A percentile compares a stretch with the other conserved stretches of the same genome.
These are phyloP conservation scores for Boletellus sp. DNA, from an alignment of 1,284 basidiomycete genomes.

Conservation along the genomic window DNA sequence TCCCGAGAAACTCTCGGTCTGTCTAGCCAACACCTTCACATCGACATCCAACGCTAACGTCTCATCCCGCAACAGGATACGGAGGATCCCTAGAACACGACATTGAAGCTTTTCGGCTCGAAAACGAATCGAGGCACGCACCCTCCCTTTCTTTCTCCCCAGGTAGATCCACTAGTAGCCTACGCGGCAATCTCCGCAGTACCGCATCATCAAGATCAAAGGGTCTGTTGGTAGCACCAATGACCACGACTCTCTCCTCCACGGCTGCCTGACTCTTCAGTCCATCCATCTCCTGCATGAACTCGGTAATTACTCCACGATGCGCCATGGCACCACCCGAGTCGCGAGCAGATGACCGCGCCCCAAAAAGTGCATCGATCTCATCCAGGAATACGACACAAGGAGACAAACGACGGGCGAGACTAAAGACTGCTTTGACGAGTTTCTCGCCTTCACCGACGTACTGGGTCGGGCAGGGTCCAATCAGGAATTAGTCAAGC, in stretches of 20 bases:
- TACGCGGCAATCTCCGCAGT: conserved; percentile 76
- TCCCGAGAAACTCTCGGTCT: conserved; percentile 85
- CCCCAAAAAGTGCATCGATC: conserved; percentile 91
- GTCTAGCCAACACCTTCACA: conserved; percentile 58
- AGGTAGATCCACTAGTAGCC: conserved; percentile 82
- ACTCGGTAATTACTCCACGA: conserved; percentile 84
- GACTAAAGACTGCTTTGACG: conserved; percentile 85
- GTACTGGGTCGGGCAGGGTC: conserved; percentile 52
- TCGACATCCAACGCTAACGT: conserved; percentile 66
- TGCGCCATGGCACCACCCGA: conserved; percentile 82
- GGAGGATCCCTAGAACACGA: conserved; percentile 66
- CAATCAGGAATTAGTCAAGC: conserved; percentile 2
- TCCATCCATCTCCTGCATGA: conserved; percentile 99
- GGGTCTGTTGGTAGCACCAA: conserved; percentile 91
- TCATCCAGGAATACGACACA: conserved; percentile 97
- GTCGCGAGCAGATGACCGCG: conserved; percentile 77
- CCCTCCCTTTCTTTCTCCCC: conserved; percentile 80
- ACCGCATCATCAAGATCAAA: conserved; percentile 86
- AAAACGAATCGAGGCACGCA: conserved; percentile 32
- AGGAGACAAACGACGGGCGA: conserved; percentile 84
- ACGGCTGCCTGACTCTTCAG: conserved; percentile 61
- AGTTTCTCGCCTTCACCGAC: conserved; percentile 95
- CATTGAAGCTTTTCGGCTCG: conserved; percentile 2
- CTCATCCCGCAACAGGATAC: conserved; percentile 80
- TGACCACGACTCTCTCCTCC: conserved; percentile 85